Base-by-base conservation (phyloP, 768 basidiomycete species). In the Termitomyces sp. region DNA sequence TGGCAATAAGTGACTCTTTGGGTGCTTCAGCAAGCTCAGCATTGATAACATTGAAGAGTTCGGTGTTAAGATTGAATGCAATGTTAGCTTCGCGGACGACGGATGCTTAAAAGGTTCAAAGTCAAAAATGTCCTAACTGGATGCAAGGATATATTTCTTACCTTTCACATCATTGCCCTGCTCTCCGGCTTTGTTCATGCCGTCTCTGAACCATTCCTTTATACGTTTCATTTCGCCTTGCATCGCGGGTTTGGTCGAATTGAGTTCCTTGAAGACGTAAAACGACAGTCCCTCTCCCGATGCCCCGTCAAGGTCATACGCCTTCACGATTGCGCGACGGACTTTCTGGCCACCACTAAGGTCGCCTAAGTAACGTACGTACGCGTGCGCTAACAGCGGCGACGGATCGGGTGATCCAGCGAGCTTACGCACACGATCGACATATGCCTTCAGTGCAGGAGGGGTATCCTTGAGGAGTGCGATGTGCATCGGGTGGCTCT, bases 321-420 rank as follows among this genome's bases (percentile, higher is more conserved):
- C 81, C 67, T 87, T 87, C 16, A 77, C 77, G n/a, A 91, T 68
- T 32, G 75, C 75, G 42, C 81, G 75, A 23, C 83, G 76, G 65
- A 91, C 84, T 58, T 79, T 74, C 73, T 91, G 90, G 0, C 90
- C 90, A 7, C 90, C 90, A 47, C 84, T 87, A 27, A 92, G 74
- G 67, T 92, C 90, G 47, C 89, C 90, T 29, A 92, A 79, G 70
- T 92, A 92, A 29, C 89, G 81, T 23, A 90, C 87, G 66, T 92
- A 92, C 1, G 89, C 78, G 69, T 92, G 90, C 0, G 89, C 86
- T 8, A 92, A 77, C 6, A 93, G 79, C 7, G 75, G 70, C 0
- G 80, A 70, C 8, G 77, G 83, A 65, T 79, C 80, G 9, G 62
- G 60, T 29, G 76, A 72, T 50, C 73, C 71, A 10, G 77, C 66